Evolutionary conservation across 2,329 filamentous ascomycete species (phyloP).

Genomic region (Calonectria pseudoreteaudii): DNA sequence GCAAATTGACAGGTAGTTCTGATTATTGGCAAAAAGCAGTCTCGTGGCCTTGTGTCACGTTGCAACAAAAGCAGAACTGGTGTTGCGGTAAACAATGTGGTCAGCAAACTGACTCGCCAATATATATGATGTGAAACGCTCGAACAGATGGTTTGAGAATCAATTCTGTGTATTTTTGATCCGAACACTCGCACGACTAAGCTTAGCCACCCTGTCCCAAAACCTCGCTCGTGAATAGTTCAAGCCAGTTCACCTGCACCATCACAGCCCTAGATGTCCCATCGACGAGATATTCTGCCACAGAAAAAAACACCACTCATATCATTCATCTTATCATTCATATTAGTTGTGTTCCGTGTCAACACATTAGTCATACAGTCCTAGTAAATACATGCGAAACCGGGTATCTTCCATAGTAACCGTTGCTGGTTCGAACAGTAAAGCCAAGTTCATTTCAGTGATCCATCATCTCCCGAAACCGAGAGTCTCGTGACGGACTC

Average conservation of each 20-base stretch:
- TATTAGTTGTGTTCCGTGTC: background rate
- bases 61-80: background rate
- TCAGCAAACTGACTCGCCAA: background rate
- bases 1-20: background rate
- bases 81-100: background rate
- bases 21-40: background rate
- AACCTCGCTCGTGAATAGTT: background rate
- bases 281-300: background rate
- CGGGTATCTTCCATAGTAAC: slow-evolving; percentile 7
- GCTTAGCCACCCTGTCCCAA: background rate
- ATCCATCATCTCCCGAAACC: slow-evolving; percentile 68
- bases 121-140: background rate
- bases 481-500: slow-evolving; percentile 68
- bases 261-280: background rate
- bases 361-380: slow-evolving; percentile 2
- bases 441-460: slow-evolving; percentile 31
- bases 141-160: background rate
- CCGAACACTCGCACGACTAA: background rate
- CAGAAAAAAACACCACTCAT: background rate
- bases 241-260: background rate
- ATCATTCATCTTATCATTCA: background rate
- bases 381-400: background rate
- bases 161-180: background rate
- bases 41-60: background rate
- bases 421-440: background rate